Evolutionary conservation across 495 filamentous ascomycete species (phyloP), one percentile per base, ranked within the genome.

Genomic region (Annulohypoxylon maeteangense): DNA sequence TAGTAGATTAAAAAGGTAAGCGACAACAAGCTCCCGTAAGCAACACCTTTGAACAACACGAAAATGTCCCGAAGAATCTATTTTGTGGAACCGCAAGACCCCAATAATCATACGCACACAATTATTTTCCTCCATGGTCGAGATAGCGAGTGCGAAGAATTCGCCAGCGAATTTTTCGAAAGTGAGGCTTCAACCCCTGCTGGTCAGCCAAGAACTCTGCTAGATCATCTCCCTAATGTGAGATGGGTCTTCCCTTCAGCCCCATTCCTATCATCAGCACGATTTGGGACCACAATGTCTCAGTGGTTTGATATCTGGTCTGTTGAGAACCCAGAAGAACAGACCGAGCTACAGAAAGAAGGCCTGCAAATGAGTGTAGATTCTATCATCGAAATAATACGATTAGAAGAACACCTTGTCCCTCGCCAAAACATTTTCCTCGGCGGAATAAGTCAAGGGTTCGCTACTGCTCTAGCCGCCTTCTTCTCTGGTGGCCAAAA

Each of bases 81-180:
- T 53, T 11, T 31, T 16, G 14, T 8, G 16, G 48, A 25, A 11
- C 48, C 48, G 25, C 48, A 31, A n/a, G 48, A 31, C 23, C 23
- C 12, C 8, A 14, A 31, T 16, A 29, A 53, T 7, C 86, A 90
- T 63, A 86, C 83, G 0, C 80, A 87, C 54, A 90, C 87, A 0
- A 75, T 83, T 22, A 88, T 90, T 47, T 73, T 88, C n/a, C 81
- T 87, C 2, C 87, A 88, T 68, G 87, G 87, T 14, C 80, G 84
- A 6, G 84, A 81, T 27, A 88, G 86, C 70, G 71, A 76, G 16
- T 84, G 82, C 4, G 62, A 74, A 23, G 84, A 88, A 63, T 87
- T 89, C 67, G 81, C 84, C 29, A 67, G 76, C 31, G 86, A 88
- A n/a, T 71, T 87, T 23, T 80, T 86, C 59, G 74, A 77, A 16